Evolutionary conservation across 495 filamentous ascomycete genomes (phyloP), one percentile per base, ranked within the genome.

Genomic region (Aspergillus asperescens): DNA sequence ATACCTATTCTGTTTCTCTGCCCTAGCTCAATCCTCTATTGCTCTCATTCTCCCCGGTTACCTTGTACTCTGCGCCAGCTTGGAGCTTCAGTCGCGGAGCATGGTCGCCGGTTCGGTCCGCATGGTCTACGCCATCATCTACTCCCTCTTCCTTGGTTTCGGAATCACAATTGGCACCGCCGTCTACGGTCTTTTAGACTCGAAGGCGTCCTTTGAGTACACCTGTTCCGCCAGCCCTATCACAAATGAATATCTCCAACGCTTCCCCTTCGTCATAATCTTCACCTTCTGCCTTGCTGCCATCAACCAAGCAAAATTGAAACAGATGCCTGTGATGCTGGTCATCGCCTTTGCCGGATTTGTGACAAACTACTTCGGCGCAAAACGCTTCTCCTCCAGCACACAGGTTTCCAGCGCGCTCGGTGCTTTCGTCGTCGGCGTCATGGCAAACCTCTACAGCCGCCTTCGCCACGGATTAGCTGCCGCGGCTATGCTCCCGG

Each of bases 51-150:
- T 98, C 3, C 92, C 92, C 0, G 92, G 92, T 12, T 93, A 90
- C 63, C 85, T 84, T 25, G 86, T 94, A 10, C 71, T 95, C 41
- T 90, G 87, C 65, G 87, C 85, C 7, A 85, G 82, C 40, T 77
- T 97, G 24, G 92, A 97, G 65, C 80, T 97, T 0, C 92, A 96
- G 65, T 92, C 87, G 7, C 79, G 81, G 46, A 85, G 84, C 52
- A 84, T 97, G 42, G 85, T 96, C 5, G 89, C 92, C 15, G 92
- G 92, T 1, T 91, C 88, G 5, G 88, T 96, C 9, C 88, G 92
- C 40, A 91, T 96, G 86, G 89, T 97, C 5, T 96, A 96, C 57
- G 89, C 92, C 7, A 86, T 96, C 48, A 92, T 96, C 25, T 96
- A 96, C 68, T 92, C 91, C 0, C 76, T 96, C 1, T 95, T 96